Percentiles rank a stretch among this genome's conserved stretches.
Conservation (phyloP, 306 rosid genomes). For the Luffa acutangula region DNA sequence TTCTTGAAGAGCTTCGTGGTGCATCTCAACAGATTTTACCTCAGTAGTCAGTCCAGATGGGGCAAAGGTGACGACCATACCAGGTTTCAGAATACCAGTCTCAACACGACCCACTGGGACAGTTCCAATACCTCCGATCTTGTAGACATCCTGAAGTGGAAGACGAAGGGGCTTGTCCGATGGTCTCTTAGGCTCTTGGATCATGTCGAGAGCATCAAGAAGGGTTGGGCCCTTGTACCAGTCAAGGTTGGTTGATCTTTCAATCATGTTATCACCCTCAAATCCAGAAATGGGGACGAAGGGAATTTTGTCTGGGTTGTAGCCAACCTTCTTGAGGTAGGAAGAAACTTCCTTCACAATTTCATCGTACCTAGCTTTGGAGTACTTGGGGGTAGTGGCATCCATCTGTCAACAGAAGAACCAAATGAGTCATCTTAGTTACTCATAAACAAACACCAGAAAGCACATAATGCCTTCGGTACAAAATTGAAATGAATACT, state of each 20-base stretch:
- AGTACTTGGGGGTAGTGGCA: constrained; percentile 85
- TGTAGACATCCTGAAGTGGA: constrained; percentile 95
- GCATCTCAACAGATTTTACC: constrained; percentile 90
- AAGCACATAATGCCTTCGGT: background rate
- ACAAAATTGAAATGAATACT: background rate
- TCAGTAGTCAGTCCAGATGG: constrained; percentile 74
- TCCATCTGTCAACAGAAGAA: constrained; percentile 45
- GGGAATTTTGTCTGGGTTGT: constrained; percentile 77
- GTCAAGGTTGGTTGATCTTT: constrained; percentile 83
- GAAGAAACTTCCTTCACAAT: constrained; percentile 91
- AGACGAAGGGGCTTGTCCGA: constrained; percentile 80
- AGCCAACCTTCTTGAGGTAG: constrained; percentile 84
- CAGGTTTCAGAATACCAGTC: constrained; percentile 66
- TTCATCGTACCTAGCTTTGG: constrained; percentile 79
- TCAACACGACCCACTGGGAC: constrained; percentile 96
- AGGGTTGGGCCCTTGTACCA: constrained; percentile 99
- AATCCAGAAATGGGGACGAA: constrained; percentile 92
- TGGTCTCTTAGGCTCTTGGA: constrained; percentile 80
- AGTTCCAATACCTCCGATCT: constrained; percentile 95
- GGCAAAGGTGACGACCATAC: constrained; percentile 58
- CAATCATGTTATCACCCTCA: constrained; percentile 92
- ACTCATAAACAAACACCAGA: background rate
- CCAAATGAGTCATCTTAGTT: background rate
- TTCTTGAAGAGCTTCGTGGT: constrained; percentile 69
- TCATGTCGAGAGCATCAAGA: constrained; percentile 73